phyloP scores from a whole-genome alignment of 805 yeast genomes.

The Vanderwaltozyma yarrowii region DNA sequence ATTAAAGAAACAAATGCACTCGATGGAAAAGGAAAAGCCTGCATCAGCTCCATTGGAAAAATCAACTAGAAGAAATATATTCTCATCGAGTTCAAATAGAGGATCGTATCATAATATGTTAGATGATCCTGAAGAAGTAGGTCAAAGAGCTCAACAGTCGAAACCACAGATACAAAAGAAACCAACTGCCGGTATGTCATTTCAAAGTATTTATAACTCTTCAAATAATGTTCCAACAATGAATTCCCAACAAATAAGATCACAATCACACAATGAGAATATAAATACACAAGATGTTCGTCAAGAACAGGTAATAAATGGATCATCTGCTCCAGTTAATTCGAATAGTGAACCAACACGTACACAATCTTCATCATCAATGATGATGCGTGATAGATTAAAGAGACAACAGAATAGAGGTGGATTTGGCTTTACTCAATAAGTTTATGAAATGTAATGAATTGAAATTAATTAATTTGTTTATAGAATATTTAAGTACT shows the following conservation, averaged over 20 bases:
- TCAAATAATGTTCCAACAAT: not conserved
- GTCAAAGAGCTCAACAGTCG: not conserved
- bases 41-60: not conserved
- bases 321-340: not conserved
- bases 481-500: too few species aligned
- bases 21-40: slow-evolving; percentile 5
- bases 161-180: slow-evolving; percentile 1
- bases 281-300: not conserved
- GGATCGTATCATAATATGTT: slow-evolving; percentile 1
- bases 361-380: slow-evolving; percentile 11
- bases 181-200: slow-evolving; percentile 18
- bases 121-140: not conserved
- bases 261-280: not conserved
- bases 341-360: not conserved
- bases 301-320: not conserved
- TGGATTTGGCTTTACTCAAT: not conserved
- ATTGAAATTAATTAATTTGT: too few species aligned
- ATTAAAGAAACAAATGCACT: slow-evolving; percentile 19
- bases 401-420: slow-evolving; percentile 12
- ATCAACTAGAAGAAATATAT: not conserved
- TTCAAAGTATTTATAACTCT: slow-evolving; percentile 16
- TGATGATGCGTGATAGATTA: slow-evolving; percentile 25
- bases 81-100: not conserved
- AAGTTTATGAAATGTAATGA: too few species aligned
- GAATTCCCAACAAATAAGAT: not conserved